A percentile compares a stretch with the other conserved stretches of the same genome.
These are phyloP conservation scores for Kluyveromyces siamensis DNA, from an alignment of 805 yeast genomes.

Conservation along the genomic window DNA sequence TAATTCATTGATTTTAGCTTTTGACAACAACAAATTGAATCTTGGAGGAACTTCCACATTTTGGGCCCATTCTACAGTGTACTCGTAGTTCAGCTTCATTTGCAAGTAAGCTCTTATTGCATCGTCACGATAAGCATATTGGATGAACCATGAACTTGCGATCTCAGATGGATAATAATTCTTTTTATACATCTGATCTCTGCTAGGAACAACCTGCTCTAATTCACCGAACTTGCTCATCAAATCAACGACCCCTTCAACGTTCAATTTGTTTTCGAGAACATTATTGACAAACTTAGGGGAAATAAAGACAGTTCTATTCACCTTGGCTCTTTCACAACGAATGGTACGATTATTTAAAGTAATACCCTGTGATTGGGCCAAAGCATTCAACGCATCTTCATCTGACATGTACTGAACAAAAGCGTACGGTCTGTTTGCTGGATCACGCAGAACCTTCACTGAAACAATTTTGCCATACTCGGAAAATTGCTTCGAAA, in stretches of 20 bases:
- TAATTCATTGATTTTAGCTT: not conserved
- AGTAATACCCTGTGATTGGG: conserved; percentile 56
- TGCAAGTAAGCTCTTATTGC: conserved; percentile 79
- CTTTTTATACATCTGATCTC: conserved; percentile 20
- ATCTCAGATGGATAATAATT: conserved; percentile 14
- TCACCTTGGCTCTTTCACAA: conserved; percentile 87
- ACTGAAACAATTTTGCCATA: conserved; percentile 69
- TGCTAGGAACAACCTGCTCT: conserved; percentile 49
- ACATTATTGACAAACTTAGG: not conserved
- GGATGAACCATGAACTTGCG: conserved; percentile 57
- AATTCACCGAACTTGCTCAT: conserved; percentile 61
- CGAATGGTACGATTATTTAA: conserved; percentile 71
- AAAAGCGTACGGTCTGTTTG: conserved; percentile 85
- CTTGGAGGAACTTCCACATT: conserved; percentile 51
- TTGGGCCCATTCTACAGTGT: conserved; percentile 78
- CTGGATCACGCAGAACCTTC: conserved; percentile 74
- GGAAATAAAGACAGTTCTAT: conserved; percentile 63
- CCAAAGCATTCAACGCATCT: conserved; percentile 62
- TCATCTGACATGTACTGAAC: conserved; percentile 70
- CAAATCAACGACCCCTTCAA: conserved; percentile 30
- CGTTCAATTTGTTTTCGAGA: conserved; percentile 10
- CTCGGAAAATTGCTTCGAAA: conserved; percentile 53
- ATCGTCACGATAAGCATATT: conserved; percentile 75
- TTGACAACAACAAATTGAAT: conserved; percentile 14
- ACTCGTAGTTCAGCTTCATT: conserved; percentile 43